Evolutionary conservation across 2,329 filamentous ascomycete genomes (phyloP).

Genomic region (Tolypocladium amazonense): DNA sequence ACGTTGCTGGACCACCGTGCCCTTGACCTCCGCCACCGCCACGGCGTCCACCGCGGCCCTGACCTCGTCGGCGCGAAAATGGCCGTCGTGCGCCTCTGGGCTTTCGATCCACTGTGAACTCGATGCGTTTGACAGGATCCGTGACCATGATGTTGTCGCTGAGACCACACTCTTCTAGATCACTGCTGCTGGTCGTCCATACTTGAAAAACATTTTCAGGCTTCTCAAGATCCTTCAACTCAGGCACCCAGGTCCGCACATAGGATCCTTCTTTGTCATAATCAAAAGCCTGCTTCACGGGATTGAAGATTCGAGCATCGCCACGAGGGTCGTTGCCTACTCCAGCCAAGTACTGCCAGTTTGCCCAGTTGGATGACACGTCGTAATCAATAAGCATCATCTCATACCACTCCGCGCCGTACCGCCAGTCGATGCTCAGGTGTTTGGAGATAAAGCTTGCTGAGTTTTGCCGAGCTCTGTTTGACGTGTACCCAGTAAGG

Average conservation of each 20-base stretch:
- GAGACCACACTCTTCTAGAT: conserved; percentile 46
- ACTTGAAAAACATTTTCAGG: conserved; percentile 57
- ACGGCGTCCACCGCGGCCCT: conserved; percentile 3
- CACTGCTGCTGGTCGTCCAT: conserved; percentile 51
- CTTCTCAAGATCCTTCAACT: conserved; percentile 44
- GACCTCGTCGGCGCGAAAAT: conserved; percentile 14
- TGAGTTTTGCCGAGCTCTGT: conserved; percentile 66
- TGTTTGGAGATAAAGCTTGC: conserved; percentile 66
- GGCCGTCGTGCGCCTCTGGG: conserved; percentile 18
- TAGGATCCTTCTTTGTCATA: conserved; percentile 64
- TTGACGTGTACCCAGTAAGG: conserved; percentile 69
- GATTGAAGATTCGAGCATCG: conserved; percentile 67
- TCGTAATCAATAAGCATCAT: conserved; percentile 67
- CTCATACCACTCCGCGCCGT: conserved; percentile 78
- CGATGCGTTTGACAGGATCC: conserved; percentile 52
- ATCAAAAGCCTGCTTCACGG: conserved; percentile 69
- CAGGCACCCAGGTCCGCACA: conserved; percentile 62
- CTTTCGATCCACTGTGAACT: conserved; percentile 48
- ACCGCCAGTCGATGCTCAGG: conserved; percentile 65
- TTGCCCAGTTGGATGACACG: conserved; percentile 66
- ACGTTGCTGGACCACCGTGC: neutral
- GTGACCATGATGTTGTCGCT: conserved; percentile 54
- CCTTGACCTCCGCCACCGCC: conserved; percentile 6
- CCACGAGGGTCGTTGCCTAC: conserved; percentile 71
- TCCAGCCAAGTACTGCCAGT: conserved; percentile 74